Percentiles rank a stretch among this genome's conserved stretches.
These are phyloP conservation scores for Acer saccharum DNA, from an alignment of 345 rosid species.

Conservation along the genomic window DNA sequence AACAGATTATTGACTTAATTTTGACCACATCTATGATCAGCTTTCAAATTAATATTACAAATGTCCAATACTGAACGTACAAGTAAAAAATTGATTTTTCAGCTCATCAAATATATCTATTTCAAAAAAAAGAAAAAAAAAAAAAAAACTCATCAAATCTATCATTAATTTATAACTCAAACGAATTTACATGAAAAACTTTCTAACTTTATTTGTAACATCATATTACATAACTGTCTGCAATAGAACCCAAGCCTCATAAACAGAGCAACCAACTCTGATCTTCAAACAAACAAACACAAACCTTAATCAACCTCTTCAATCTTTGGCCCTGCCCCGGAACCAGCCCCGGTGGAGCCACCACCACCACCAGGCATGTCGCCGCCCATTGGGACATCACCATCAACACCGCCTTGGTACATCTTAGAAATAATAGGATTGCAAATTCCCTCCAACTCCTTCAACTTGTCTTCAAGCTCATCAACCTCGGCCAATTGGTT, in stretches of 20 bases:
- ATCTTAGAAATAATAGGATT: constrained; percentile 46
- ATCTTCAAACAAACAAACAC: not conserved
- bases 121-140: no score
- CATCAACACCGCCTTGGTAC: constrained; percentile 37
- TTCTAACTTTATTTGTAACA: not conserved
- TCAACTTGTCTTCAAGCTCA: constrained; percentile 45
- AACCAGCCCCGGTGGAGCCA: constrained; percentile 18
- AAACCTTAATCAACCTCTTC: constrained; percentile 47
- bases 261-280: constrained; percentile 9
- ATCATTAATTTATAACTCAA: no score
- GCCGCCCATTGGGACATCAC: constrained; percentile 10
- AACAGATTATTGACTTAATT: no score
- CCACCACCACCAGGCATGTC: constrained; percentile 19
- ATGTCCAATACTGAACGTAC: no score
- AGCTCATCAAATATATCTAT: no score
- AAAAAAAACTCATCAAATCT: no score
- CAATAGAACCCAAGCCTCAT: not conserved
- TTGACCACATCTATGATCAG: no score
- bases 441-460: constrained; percentile 44
- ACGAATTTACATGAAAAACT: no score
- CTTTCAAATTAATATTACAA: no score
- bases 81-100: no score
- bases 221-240: no score
- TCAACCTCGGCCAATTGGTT: constrained; percentile 49
- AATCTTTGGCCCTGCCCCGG: constrained; percentile 48